phyloP scores from a whole-genome alignment of 1,284 basidiomycete species.

The Cryptococcus sp. region DNA sequence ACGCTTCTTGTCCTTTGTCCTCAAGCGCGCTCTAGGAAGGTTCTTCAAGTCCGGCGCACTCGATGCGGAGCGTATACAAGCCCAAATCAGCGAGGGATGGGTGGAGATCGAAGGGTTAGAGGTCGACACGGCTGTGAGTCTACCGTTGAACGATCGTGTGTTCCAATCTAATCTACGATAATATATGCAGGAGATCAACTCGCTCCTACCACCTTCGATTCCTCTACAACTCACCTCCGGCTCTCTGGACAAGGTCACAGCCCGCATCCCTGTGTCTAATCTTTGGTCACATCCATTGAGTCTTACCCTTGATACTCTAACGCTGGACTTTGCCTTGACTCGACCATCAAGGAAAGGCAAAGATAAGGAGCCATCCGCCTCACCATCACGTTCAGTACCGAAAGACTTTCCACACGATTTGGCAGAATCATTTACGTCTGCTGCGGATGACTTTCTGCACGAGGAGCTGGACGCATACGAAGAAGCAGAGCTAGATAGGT shows the following conservation, averaged over 20 bases:
- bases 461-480: slow-evolving; percentile 73
- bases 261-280: slow-evolving; percentile 56
- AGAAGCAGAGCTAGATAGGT: slow-evolving; percentile 69
- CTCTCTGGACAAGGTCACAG: slow-evolving; percentile 69
- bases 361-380: slow-evolving; percentile 20
- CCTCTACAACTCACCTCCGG: slow-evolving; percentile 73
- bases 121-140: slow-evolving; percentile 70
- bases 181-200: slow-evolving; percentile 70
- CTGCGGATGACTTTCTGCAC: slow-evolving; percentile 81
- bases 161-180: slow-evolving; percentile 2
- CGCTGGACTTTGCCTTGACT: slow-evolving; percentile 66
- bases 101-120: slow-evolving; percentile 83
- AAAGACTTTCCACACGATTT: slow-evolving; percentile 56
- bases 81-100: slow-evolving; percentile 84
- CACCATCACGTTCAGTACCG: slow-evolving; percentile 1
- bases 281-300: slow-evolving; percentile 48
- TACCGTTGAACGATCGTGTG: neutral
- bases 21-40: slow-evolving; percentile 80
- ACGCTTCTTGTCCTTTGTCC: slow-evolving; percentile 83
- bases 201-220: slow-evolving; percentile 62
- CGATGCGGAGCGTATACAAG: slow-evolving; percentile 82
- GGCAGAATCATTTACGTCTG: slow-evolving; percentile 71
- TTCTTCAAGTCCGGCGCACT: slow-evolving; percentile 85
- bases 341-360: slow-evolving; percentile 50
- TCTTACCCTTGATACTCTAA: slow-evolving; percentile 64